phyloP scores from a whole-genome alignment of 2,329 filamentous ascomycete genomes.

The Sclerotinia trifoliorum region DNA sequence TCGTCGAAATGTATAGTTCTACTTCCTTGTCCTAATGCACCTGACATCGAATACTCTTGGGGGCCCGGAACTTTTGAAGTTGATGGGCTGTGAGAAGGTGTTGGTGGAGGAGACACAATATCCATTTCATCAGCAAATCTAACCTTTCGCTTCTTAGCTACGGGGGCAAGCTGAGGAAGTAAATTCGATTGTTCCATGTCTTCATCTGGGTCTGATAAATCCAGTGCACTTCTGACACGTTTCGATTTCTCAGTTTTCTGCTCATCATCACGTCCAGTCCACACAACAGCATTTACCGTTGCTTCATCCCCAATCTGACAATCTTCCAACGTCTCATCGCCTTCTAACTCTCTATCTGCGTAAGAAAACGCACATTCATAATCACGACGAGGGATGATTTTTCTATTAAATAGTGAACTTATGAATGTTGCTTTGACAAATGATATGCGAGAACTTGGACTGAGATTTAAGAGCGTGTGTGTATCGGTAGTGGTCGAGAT shows the following conservation, averaged over 20 bases:
- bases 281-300: slow-evolving; percentile 12
- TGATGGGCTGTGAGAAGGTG: not conserved
- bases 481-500: not conserved
- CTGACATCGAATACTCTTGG: not conserved
- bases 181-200: not conserved
- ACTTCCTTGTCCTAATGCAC: not conserved
- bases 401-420: not conserved
- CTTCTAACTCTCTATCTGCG: not conserved
- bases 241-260: not conserved
- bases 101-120: not conserved
- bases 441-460: not conserved
- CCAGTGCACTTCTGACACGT: not conserved
- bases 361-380: slow-evolving; percentile 5
- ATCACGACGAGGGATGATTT: not conserved
- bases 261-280: not conserved
- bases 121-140: not conserved
- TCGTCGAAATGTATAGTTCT: not conserved
- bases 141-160: not conserved
- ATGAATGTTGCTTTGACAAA: slow-evolving; percentile 5
- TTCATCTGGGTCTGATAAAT: not conserved
- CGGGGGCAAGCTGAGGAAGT: not conserved
- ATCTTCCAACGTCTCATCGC: not conserved
- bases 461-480: not conserved
- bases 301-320: slow-evolving; percentile 7
- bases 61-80: not conserved